These are phyloP conservation scores for Pleurostoma richardsiae DNA, from an alignment of 2,329 filamentous ascomycete species.

Conservation along the genomic window DNA sequence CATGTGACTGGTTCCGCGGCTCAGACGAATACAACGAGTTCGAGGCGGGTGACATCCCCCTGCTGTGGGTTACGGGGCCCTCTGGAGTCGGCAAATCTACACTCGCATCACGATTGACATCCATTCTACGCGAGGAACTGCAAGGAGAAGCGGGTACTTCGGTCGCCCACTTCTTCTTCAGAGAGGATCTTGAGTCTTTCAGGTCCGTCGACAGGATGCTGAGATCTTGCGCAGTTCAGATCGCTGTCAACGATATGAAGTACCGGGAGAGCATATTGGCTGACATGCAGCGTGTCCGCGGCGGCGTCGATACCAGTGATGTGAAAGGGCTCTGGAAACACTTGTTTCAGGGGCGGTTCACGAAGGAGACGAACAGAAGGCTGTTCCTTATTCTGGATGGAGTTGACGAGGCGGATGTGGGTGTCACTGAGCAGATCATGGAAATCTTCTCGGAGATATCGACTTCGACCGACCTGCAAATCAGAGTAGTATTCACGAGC, in stretches of 20 bases:
- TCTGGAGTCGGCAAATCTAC: not conserved
- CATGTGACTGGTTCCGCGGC: not conserved
- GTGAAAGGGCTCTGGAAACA: not conserved
- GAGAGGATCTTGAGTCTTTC: not conserved
- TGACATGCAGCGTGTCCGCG: not conserved
- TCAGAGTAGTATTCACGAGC: not conserved
- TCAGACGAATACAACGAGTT: not conserved
- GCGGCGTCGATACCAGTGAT: not conserved
- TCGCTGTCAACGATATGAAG: not conserved
- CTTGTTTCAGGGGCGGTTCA: not conserved
- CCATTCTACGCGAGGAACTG: not conserved
- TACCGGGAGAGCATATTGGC: slow-evolving; percentile 4
- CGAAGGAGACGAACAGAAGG: slow-evolving; percentile 1
- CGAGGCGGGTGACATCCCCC: not conserved
- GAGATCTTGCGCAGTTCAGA: not conserved
- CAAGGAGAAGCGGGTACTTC: not conserved
- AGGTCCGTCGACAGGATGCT: not conserved
- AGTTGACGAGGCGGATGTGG: not conserved
- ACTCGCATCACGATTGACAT: not conserved
- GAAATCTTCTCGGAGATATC: too few relatives aligned
- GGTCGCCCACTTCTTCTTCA: slow-evolving; percentile 4
- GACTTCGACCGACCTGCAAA: not conserved
- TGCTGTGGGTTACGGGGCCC: not conserved
- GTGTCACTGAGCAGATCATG: too few relatives aligned
- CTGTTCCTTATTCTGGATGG: slow-evolving; percentile 1